These are phyloP conservation scores for Lasiosphaeria miniovina DNA, from an alignment of 495 filamentous ascomycete species.

Conservation along the genomic window DNA sequence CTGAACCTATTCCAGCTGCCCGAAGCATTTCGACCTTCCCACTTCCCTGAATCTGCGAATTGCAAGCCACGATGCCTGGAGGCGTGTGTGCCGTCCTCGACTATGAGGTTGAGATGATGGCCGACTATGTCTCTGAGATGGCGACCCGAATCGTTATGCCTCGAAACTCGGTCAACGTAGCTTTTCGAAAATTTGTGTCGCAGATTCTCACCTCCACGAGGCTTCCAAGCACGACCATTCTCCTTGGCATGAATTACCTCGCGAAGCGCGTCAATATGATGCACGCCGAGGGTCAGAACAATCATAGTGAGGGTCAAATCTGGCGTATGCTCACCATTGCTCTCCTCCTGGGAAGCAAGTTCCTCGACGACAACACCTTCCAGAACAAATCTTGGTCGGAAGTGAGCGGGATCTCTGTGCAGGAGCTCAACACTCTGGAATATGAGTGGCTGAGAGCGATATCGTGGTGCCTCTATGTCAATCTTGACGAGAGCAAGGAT, in stretches of 20 bases:
- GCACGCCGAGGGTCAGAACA: constrained; percentile 53
- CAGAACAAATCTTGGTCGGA: constrained; percentile 99
- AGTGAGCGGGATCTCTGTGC: constrained; percentile 86
- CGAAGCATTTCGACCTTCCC: constrained; percentile 37
- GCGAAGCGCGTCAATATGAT: constrained; percentile 76
- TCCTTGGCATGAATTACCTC: constrained; percentile 89
- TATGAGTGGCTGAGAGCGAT: constrained; percentile 87
- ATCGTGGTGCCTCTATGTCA: constrained; percentile 82
- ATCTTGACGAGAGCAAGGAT: constrained; percentile 76
- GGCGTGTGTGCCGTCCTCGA: constrained; percentile 95
- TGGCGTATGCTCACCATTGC: constrained; percentile 89
- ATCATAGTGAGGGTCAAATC: constrained; percentile 65
- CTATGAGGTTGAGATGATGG: constrained; percentile 98
- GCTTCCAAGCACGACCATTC: constrained; percentile 90
- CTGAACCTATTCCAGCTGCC: constrained; percentile 36
- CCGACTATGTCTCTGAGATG: constrained; percentile 95
- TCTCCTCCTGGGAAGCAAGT: constrained; percentile 93
- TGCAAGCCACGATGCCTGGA: constrained; percentile 56
- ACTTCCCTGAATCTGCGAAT: constrained; percentile 21
- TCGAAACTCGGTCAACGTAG: constrained; percentile 61
- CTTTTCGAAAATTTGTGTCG: constrained; percentile 92
- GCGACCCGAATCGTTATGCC: constrained; percentile 75
- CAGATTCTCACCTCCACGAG: constrained; percentile 93
- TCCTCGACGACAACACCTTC: constrained; percentile 98
- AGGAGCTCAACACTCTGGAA: constrained; percentile 86